Percentiles rank a stretch among this genome's conserved stretches.
phyloP scores from a whole-genome alignment of 202 grass and related monocot species.

The Cymbopogon flexuosus region DNA sequence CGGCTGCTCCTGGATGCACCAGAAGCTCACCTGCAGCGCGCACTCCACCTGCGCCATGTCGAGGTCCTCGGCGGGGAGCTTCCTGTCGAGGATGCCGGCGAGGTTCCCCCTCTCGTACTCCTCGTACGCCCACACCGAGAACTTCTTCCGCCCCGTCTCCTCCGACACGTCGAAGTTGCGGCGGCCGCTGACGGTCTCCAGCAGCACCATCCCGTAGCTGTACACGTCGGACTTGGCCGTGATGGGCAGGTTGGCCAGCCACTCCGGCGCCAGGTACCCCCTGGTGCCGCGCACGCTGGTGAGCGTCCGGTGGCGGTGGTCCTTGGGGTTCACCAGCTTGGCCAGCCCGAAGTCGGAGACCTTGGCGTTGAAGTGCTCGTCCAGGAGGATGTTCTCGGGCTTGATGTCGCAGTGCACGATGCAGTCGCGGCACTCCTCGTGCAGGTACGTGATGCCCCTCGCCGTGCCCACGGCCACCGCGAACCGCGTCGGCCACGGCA shows the following conservation, averaged over 20 bases:
- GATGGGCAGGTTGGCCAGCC: slow-evolving; percentile 92
- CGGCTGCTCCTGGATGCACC: slow-evolving; percentile 99
- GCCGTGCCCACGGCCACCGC: slow-evolving; percentile 76
- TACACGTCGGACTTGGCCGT: slow-evolving; percentile 93
- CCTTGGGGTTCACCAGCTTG: slow-evolving; percentile 79
- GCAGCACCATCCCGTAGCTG: slow-evolving; percentile 95
- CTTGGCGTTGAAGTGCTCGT: slow-evolving; percentile 81
- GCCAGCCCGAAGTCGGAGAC: slow-evolving; percentile 96
- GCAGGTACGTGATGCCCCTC: slow-evolving; percentile 84
- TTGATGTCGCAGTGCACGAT: slow-evolving; percentile 99
- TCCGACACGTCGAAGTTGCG: slow-evolving; percentile 87
- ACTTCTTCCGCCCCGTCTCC: slow-evolving; percentile 76
- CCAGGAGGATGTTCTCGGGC: slow-evolving; percentile 95
- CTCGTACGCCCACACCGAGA: slow-evolving; percentile 80
- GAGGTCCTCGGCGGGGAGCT: slow-evolving; percentile 46
- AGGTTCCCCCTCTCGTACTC: slow-evolving; percentile 72
- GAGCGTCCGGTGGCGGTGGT: slow-evolving; percentile 80
- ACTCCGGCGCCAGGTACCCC: slow-evolving; percentile 85
- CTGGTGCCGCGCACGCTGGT: slow-evolving; percentile 82
- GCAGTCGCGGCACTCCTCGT: slow-evolving; percentile 97
- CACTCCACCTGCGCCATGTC: slow-evolving; percentile 72
- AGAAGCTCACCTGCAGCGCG: slow-evolving; percentile 70
- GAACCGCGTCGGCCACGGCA: slow-evolving; percentile 64
- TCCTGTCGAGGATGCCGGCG: slow-evolving; percentile 40
- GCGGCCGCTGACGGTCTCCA: slow-evolving; percentile 71